Evolutionary conservation across 2,329 filamentous ascomycete species (phyloP).

Genomic region (Fusarium transvaalense): DNA sequence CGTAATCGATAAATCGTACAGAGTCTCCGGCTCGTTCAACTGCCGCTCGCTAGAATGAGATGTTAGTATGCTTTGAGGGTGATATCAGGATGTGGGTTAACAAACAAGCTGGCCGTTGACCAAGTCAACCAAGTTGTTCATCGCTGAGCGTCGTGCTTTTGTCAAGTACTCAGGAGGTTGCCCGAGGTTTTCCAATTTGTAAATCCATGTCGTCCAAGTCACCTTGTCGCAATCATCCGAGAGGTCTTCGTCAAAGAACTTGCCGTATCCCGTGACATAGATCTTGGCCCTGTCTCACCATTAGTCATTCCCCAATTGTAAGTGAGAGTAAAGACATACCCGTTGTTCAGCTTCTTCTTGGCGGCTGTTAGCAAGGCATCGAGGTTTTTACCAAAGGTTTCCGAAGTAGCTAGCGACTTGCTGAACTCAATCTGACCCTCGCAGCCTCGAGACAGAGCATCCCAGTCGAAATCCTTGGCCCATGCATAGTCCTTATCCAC

Average conservation of each 20-base stretch:
- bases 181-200: not conserved
- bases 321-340: not conserved
- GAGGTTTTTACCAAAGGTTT: not conserved
- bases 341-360: not conserved
- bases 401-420: not conserved
- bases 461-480: not conserved
- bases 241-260: not conserved
- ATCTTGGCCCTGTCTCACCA: not conserved
- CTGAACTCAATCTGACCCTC: not conserved
- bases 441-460: conserved; percentile 1
- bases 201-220: conserved; percentile 10
- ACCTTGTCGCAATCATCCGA: not conserved
- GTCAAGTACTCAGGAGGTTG: conserved; percentile 1
- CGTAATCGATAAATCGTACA: conserved; percentile 7
- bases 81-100: not conserved
- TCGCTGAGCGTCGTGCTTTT: not conserved
- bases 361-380: not conserved
- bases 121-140: not conserved
- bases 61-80: not conserved
- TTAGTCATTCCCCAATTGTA: not conserved
- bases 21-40: conserved; percentile 8
- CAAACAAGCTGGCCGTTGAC: conserved; percentile 1
- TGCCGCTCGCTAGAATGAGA: not conserved
- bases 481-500: not conserved
- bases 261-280: conserved; percentile 8